Conservation (phyloP, 2,329 filamentous ascomycete genomes). For the Penicillium sclerotigenum region DNA sequence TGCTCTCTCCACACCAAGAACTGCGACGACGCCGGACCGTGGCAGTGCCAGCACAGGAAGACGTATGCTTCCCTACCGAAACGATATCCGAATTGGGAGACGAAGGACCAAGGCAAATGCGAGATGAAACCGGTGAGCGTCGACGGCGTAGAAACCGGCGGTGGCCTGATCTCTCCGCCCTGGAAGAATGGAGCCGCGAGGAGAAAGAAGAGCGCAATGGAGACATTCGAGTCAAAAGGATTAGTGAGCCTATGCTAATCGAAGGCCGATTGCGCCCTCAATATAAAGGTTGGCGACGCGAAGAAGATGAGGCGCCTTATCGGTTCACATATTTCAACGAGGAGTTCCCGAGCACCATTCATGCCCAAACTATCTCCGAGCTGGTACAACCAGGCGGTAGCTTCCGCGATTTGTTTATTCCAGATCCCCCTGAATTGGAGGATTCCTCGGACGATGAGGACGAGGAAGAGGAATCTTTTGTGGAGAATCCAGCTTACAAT, state of each 20-base stretch:
- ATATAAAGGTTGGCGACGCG: slow-evolving; percentile 75
- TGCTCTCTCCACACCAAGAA: slow-evolving; percentile 34
- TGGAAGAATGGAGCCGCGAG: slow-evolving; percentile 86
- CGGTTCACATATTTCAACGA: slow-evolving; percentile 99
- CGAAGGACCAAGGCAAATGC: slow-evolving; percentile 56
- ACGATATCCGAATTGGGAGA: slow-evolving; percentile 80
- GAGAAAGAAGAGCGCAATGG: slow-evolving; percentile 87
- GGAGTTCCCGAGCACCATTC: slow-evolving; percentile 91
- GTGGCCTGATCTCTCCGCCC: slow-evolving; percentile 80
- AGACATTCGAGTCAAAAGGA: slow-evolving; percentile 79
- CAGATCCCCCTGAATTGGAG: slow-evolving; percentile 72
- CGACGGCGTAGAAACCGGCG: slow-evolving; percentile 63
- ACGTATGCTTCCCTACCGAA: slow-evolving; percentile 87
- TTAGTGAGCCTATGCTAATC: slow-evolving; percentile 89
- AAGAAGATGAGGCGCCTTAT: slow-evolving; percentile 86
- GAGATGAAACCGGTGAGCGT: slow-evolving; percentile 41
- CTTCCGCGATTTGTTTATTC: slow-evolving; percentile 86
- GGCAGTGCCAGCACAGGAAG: slow-evolving; percentile 68
- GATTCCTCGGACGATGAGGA: slow-evolving; percentile 70
- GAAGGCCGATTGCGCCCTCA: slow-evolving; percentile 83
- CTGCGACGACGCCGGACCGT: slow-evolving; percentile 56
- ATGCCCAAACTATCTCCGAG: slow-evolving; percentile 92
- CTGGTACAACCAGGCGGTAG: slow-evolving; percentile 78
- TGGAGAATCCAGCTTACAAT: slow-evolving; percentile 14
- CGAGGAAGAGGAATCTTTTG: slow-evolving; percentile 29